Percentiles rank a stretch among this genome's conserved stretches.
These are phyloP conservation scores for Phytophthora litchii DNA, from an alignment of 352 stramenopile species.

Conservation along the genomic window DNA sequence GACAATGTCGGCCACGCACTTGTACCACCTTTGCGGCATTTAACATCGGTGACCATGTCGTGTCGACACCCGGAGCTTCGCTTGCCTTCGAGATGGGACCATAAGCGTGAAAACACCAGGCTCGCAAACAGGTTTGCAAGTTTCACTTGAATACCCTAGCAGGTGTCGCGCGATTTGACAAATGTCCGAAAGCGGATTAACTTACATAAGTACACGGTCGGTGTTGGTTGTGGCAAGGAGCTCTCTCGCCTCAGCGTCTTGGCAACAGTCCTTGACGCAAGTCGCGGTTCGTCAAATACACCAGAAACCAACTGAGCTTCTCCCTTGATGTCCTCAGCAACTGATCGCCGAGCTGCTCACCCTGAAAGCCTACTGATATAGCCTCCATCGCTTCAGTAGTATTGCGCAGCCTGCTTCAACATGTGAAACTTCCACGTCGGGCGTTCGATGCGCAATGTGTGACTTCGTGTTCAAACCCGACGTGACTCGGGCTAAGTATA, in stretches of 20 bases:
- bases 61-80: conserved; percentile 21
- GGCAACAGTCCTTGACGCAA: background rate
- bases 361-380: background rate
- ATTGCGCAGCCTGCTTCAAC: conserved; percentile 20
- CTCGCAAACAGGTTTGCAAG: conserved; percentile 13
- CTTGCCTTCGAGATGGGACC: conserved; percentile 5
- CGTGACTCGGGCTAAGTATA: conserved; percentile 23
- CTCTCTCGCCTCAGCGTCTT: background rate
- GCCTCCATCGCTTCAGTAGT: background rate
- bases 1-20: conserved; percentile 8
- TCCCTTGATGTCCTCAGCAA: too few species aligned
- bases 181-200: background rate
- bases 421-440: conserved; percentile 38
- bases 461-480: conserved; percentile 5
- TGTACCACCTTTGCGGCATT: conserved; percentile 14
- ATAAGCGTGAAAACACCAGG: background rate
- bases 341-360: too few species aligned
- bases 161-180: conserved; percentile 22
- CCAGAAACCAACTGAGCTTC: too few species aligned
- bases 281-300: too few species aligned
- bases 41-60: conserved; percentile 31
- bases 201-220: background rate
- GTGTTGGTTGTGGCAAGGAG: background rate
- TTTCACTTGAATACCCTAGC: conserved; percentile 35
- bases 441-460: conserved; percentile 28